Evolutionary conservation across 2,329 filamentous ascomycete genomes (phyloP), one percentile per base, ranked within the genome.

Genomic region (Fusarium pseudocircinatum): DNA sequence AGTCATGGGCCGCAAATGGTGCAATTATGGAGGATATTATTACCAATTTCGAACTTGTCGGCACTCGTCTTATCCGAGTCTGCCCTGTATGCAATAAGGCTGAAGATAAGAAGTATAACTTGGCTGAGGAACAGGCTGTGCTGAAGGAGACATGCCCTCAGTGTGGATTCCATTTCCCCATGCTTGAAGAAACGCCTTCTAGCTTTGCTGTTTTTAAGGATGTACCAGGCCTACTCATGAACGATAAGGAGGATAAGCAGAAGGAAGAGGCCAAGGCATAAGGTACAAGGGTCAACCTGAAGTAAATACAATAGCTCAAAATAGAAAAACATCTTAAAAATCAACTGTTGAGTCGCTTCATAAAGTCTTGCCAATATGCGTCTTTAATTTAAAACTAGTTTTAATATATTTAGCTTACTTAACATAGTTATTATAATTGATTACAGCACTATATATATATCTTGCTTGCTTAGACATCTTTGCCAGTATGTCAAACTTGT

Each of bases 11-110:
- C 0, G 56, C 58, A 0, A 73, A 75, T 9, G 70, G 70, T 3
- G 73, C 67, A 39, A 75, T 75, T 4, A 74, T 75, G 70, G 73
- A 75, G 15, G 73, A 74, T n/a, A 75, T 75, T 2, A 69, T 71
- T 13, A 75, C 63, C 13, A 75, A 75, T 34, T 75, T 75, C 15
- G 69, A 75, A 47, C 69, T 75, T 18, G 72, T 73, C 4, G 69
- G 73, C 15, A 75, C 72, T 5, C 36, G 72, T 0, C 57, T 75
- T 4, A 61, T 75, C 6, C 28, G 73, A 6, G 69, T 75, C 20
- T 75, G 69, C 11, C 73, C 73, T 5, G 69, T 75, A 1, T 75
- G 73, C 34, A 73, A 63, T 1, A 60, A 70, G n/a, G 66, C 72
- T 6, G 58, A 75, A 18, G 73, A 75, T 16, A 73, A 73, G 53